Percentiles rank a stretch among this genome's conserved stretches.
phyloP scores from a whole-genome alignment of 768 basidiomycete genomes.

The Calocybe gangraenosa region DNA sequence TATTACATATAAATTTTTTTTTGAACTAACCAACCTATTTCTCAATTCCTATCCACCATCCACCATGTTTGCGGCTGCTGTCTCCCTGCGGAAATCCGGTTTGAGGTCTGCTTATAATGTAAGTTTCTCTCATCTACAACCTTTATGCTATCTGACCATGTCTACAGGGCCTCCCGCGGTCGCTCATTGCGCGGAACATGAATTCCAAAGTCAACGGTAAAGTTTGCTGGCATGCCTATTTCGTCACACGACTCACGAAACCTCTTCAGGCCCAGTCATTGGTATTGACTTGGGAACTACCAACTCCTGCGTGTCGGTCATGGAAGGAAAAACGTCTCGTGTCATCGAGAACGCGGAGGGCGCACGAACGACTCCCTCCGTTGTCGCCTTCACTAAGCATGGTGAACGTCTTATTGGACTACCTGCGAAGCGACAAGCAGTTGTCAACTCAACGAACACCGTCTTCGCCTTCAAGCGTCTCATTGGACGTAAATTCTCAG shows the following conservation, averaged over 20 bases:
- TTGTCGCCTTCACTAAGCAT: constrained; percentile 98
- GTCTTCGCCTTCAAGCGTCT: constrained; percentile 93
- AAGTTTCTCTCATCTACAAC: constrained; percentile 29
- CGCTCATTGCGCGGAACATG: constrained; percentile 85
- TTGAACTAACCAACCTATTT: constrained; percentile 28
- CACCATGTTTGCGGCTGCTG: constrained; percentile 72
- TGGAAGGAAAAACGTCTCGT: constrained; percentile 93
- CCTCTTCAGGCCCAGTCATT: constrained; percentile 69
- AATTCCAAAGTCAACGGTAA: constrained; percentile 89
- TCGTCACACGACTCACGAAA: constrained; percentile 1
- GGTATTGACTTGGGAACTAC: constrained; percentile 97
- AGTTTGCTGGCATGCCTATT: constrained; percentile 22
- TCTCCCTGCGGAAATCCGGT: constrained; percentile 56
- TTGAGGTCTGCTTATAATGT: constrained; percentile 57
- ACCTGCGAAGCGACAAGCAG: constrained; percentile 95
- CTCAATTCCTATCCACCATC: constrained; percentile 36
- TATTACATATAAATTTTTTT: constrained; percentile 29
- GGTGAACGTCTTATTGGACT: constrained; percentile 95
- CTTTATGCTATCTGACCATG: constrained; percentile 6
- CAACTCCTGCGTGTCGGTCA: constrained; percentile 88
- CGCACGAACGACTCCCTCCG: constrained; percentile 95
- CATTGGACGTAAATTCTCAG: constrained; percentile 90
- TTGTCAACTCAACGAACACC: constrained; percentile 93
- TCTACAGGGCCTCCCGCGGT: constrained; percentile 59
- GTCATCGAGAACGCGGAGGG: constrained; percentile 99